Evolutionary conservation across 257 asterid species (phyloP), one percentile per base, ranked within the genome.

Genomic region (Agastache rugosa): DNA sequence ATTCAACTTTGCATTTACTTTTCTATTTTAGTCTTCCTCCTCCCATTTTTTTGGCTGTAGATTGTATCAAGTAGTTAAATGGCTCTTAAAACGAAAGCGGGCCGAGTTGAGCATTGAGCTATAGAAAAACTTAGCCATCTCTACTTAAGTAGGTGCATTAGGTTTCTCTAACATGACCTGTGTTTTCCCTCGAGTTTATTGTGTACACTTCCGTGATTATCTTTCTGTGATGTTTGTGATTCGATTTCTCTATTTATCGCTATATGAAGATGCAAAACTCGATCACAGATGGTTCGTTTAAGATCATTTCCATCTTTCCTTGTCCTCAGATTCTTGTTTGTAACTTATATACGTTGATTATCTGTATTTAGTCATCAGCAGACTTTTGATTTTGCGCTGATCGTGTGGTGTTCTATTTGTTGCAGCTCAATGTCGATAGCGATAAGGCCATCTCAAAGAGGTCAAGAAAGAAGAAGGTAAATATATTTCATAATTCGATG

Each of bases 381-480:
- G 14, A 27, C 22, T 53, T 31, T 42, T 34, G 12, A 39, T 22
- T 56, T 51, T 48, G 25, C 45, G 51, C 48, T 80, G 74, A 75
- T 54, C 45, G 11, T 54, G 48, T 47, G 8, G 48, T 62, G 29
- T 58, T 70, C 9, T n/a, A 2, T 74, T 63, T 41, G 22, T 63
- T 75, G 78, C 87, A 88, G 93, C 83, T 80, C 69, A 75, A 48
- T 51, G 88, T 80, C 4, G 72, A 84, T 27, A 60, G 73, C 25
- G 91, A 83, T 37, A 79, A 81, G 19, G 50, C 71, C 39, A 54
- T 64, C 63, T 75, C 82, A 20, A 90, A 84, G 85, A 88, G 85
- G 79, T 65, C 93, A 45, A 82, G 89, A 83, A 90, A 77, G 91
- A 91, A 91, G 91, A 91, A 86, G 93, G 95, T 90, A 75, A 55